Percentiles rank a stretch among this genome's conserved stretches.
Evolutionary conservation across 371 early-diverging fungal genomes (phyloP).

Genomic region (Mucor saturninus): DNA sequence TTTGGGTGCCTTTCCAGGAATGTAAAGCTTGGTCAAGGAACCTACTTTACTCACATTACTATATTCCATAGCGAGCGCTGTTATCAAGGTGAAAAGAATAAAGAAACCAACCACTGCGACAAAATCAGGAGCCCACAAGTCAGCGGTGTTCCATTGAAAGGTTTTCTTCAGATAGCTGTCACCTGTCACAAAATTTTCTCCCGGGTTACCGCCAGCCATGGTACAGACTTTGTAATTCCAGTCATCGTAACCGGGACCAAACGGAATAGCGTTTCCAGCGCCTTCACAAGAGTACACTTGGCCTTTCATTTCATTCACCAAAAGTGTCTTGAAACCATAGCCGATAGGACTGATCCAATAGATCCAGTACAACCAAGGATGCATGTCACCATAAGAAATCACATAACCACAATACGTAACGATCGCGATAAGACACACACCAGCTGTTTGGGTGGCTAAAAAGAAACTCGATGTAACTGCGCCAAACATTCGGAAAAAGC

Average conservation of each 20-base stretch:
- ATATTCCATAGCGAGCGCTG: slow-evolving; percentile 54
- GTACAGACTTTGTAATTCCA: slow-evolving; percentile 62
- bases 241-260: slow-evolving; percentile 47
- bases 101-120: slow-evolving; percentile 56
- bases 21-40: slow-evolving; percentile 58
- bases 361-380: slow-evolving; percentile 74
- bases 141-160: slow-evolving; percentile 39
- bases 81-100: slow-evolving; percentile 50
- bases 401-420: slow-evolving; percentile 69
- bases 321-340: slow-evolving; percentile 65
- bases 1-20: slow-evolving; percentile 40
- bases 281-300: slow-evolving; percentile 43
- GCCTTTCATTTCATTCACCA: slow-evolving; percentile 72
- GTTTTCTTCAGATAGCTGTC: slow-evolving; percentile 49
- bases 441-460: slow-evolving; percentile 58
- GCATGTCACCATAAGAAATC: slow-evolving; percentile 63
- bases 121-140: slow-evolving; percentile 59
- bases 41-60: slow-evolving; percentile 47
- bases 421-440: slow-evolving; percentile 56
- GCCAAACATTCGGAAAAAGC: slow-evolving; percentile 45
- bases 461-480: slow-evolving; percentile 57
- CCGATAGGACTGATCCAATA: slow-evolving; percentile 73
- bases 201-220: slow-evolving; percentile 53
- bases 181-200: slow-evolving; percentile 55
- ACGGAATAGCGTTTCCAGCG: slow-evolving; percentile 39